phyloP scores from a whole-genome alignment of 2,329 filamentous ascomycete species.

The Chaetothyriales sp. region DNA sequence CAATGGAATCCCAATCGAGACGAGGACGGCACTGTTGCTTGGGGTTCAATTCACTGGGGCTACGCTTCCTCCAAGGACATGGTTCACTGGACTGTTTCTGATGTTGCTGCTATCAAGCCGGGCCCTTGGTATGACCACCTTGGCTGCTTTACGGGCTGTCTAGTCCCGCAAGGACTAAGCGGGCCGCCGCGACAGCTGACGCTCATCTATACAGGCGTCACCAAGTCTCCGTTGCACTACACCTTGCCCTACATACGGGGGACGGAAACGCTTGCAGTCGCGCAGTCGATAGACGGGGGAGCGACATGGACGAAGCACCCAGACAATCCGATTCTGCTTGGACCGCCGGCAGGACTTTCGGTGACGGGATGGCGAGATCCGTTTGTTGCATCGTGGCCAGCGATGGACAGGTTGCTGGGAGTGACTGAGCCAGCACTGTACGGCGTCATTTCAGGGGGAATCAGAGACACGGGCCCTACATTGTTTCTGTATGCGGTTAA shows the following conservation, averaged over 20 bases:
- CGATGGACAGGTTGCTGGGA: conserved; percentile 14
- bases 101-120: conserved; percentile 22
- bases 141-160: conserved; percentile 32
- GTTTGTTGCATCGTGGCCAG: conserved; percentile 23
- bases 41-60: conserved; percentile 34
- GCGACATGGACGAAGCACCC: conserved; percentile 24
- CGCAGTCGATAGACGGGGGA: conserved; percentile 27
- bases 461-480: conserved; percentile 30
- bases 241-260: conserved; percentile 26
- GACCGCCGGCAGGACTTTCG: conserved; percentile 22
- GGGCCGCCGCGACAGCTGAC: conserved; percentile 22
- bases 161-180: conserved; percentile 21
- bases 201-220: conserved; percentile 30
- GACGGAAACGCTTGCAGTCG: conserved; percentile 28
- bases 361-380: conserved; percentile 34
- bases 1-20: conserved; percentile 32
- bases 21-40: conserved; percentile 31
- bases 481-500: conserved; percentile 36
- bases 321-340: conserved; percentile 27
- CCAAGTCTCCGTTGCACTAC: conserved; percentile 28
- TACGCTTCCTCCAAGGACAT: conserved; percentile 27
- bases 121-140: conserved; percentile 25
- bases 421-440: conserved; percentile 22
- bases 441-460: conserved; percentile 37
- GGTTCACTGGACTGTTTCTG: conserved; percentile 24